Base-by-base conservation (phyloP, 345 rosid species). In the Punica granatum region DNA sequence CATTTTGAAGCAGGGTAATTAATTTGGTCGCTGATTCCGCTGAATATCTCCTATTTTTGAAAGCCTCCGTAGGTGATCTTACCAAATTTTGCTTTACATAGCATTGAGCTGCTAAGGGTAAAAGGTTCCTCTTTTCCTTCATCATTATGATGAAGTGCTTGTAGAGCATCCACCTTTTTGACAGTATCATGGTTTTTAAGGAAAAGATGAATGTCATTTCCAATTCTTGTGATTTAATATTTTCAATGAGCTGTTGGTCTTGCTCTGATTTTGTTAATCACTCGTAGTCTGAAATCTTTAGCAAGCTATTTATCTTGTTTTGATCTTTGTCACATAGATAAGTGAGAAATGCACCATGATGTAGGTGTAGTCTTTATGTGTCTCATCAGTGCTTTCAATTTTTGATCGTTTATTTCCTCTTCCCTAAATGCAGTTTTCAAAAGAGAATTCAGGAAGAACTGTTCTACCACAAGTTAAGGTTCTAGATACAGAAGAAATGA, bases 381-480 rank as follows among this genome's bases (percentile, higher is more conserved):
- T 53, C 60, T 15, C 26, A 25, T 14, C 66, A n/a, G 33, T n/a
- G 62, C 49, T 60, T 21, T 64, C 39, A 64, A n/a, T 37, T 36
- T 49, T 53, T 26, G 60, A 64, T 42, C 26, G 11, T 64, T 72
- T 69, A 30, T 2, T 51, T 14, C 56, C 31, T 64, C 33, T 26
- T 58, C 71, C 28, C 35, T n/a, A 16, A 1, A 21, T 74, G 70
- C 72, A 93, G 98, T 84, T 93, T 77, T 73, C 86, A 33, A 87
- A 77, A 80, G 89, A 93, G 78, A 87, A 81, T 71, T 77, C 74
- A 54, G 33, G 65, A 51, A 46, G 23, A 35, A 25, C 58, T 59
- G 81, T 75, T 68, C 68, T 87, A 34, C 90, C 89, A 26, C 88
- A 74, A 77, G 84, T 79, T 49, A 81, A 81, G 64, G 70, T 86